Evolutionary conservation across 768 basidiomycete genomes (phyloP), one percentile per base, ranked within the genome.

Genomic region (Termitomyces sp.): DNA sequence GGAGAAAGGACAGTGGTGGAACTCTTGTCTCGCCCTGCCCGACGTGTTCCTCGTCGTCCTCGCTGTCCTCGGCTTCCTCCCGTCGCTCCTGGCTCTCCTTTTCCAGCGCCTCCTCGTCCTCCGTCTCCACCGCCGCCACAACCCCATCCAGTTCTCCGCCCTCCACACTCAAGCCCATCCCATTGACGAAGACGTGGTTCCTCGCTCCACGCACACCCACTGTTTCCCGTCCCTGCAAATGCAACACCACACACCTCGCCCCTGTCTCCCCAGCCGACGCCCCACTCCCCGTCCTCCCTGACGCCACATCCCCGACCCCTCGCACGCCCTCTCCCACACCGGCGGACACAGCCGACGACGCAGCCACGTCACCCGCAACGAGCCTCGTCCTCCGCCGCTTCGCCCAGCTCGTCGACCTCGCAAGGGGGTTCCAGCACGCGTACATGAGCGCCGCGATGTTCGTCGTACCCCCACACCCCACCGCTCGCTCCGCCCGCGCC

Each of bases 391-490:
- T 70, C 52, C 64, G 68, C 39, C 70, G 67, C 42, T 64, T 76
- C 55, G 59, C 67, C 16, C 74, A 73, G 47, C 67, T 86, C 47
- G 68, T 86, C 42, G 80, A 78, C 64, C 71, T 81, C 0, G 86
- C 84, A 7, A 78, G 77, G 57, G 79, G 79, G 12, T 73, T 88
- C 63, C 86, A 88, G 67, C 74, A 72, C 20, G 82, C 80, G 36
- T 87, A 86, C 62, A 77, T 86, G 58, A 71, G 74, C 45, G 80
- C 82, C 33, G 78, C 84, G 5, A 69, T 81, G 67, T 82, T 82
- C 76, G 68, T 77, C 30, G 75, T 77, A 16, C 58, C 45, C 46
- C 43, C 55, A 5, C 30, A 32, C 46, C 30, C 55, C 7, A 50
- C 51, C 13, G 33, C 42, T 10, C 27, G 26, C 18, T 24, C 53